Base-by-base conservation (phyloP, 257 asterid species). In the Scutellaria galericulata region DNA sequence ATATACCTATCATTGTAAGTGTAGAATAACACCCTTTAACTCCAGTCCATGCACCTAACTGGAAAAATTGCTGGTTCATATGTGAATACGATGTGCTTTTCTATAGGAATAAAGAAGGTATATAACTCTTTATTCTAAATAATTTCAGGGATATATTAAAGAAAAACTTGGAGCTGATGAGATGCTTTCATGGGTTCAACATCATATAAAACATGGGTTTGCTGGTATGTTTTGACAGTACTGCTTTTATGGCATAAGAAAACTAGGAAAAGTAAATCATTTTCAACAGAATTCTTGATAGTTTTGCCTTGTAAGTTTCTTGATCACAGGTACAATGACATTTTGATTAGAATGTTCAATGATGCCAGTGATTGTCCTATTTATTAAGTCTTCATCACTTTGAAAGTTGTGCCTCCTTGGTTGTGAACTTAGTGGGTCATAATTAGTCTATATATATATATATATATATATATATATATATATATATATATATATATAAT, bases 131-230 rank as follows among this genome's bases (percentile, higher is more conserved):
- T 31, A 18, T 18, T 18, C 18, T 18, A 35, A 13, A 31, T 27
- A 44, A 27, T 44, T 44, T 60, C 74, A 86, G 91, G 83, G 78
- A 66, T 85, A 77, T 20, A 83, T 93, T 40, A 68, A 80, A 45
- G 96, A 89, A 68, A 93, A 87, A 79, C 76, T 90, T 77, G 96
- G 96, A 62, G 86, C 93, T 13, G 86, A 86, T 55, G 92, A 86
- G 85, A 79, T 77, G 81, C 70, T 80, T 70, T 78, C 89, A 73
- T 90, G 96, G 97, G 88, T 74, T 85, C 80, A 52, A 42, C 68
- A 37, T 64, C 94, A 82, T 78, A 79, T 89, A 66, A 51, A 50
- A 66, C 84, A 70, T 24, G 98, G 97, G 68, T 93, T 93, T 71
- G 59, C 79, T 60, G 97, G 98, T 93, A 85, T 70, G 81, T 77